Conservation (phyloP, 495 filamentous ascomycete genomes). For the Talaromyces liani region DNA sequence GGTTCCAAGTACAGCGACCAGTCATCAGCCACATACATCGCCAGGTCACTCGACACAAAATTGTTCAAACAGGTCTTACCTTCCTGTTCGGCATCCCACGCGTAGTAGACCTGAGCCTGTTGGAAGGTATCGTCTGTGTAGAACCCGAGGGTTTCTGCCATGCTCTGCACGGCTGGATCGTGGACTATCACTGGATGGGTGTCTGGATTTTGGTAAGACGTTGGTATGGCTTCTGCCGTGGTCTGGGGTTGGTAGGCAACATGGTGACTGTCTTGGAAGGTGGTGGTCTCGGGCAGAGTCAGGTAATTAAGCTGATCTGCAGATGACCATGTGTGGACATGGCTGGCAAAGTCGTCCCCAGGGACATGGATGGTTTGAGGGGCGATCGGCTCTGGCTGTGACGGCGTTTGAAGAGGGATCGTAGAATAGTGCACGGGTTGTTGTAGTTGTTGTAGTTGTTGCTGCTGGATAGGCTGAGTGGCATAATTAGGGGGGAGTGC, state of each 20-base stretch:
- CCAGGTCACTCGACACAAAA: conserved; percentile 1
- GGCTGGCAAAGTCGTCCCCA: neutral
- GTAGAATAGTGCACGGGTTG: neutral
- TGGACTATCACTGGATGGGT: neutral
- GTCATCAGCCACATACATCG: conserved; percentile 6
- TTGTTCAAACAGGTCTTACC: conserved; percentile 7
- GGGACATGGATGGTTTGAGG: neutral
- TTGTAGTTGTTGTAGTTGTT: neutral
- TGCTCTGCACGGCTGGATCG: neutral
- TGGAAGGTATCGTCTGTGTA: conserved; percentile 1
- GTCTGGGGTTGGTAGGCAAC: neutral
- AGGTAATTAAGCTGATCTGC: neutral
- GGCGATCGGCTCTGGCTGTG: neutral
- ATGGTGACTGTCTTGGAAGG: neutral
- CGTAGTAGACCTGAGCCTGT: conserved; percentile 3
- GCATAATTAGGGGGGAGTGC: neutral
- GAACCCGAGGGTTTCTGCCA: neutral
- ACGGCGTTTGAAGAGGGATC: neutral
- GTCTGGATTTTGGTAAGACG: neutral
- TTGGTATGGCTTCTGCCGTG: neutral
- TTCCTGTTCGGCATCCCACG: conserved; percentile 9
- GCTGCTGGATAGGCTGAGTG: neutral
- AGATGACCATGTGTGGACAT: neutral
- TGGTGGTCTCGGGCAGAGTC: neutral
- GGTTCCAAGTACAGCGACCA: conserved; percentile 5